phyloP scores from a whole-genome alignment of 164 flowering plant species.

The Warburgia ugandensis region DNA sequence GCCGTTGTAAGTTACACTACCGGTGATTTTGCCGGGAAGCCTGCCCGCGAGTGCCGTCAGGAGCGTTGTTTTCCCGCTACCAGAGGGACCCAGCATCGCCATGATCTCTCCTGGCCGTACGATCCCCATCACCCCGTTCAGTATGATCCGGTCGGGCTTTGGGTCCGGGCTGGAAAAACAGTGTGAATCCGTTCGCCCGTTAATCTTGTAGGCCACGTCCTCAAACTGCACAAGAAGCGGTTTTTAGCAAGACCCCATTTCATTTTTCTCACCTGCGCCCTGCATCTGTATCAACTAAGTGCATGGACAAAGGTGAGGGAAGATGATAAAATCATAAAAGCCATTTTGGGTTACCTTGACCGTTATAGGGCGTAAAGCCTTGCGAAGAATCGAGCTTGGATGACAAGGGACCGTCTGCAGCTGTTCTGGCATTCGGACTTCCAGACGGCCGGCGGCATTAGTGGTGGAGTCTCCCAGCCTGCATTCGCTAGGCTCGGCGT shows the following conservation, averaged over 20 bases:
- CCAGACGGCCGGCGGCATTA: conserved; percentile 16
- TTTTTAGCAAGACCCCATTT: not conserved
- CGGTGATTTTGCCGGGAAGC: conserved; percentile 57
- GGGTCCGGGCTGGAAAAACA: conserved; percentile 21
- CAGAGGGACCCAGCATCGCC: conserved; percentile 94
- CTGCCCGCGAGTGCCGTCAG: conserved; percentile 73
- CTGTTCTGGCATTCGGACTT: conserved; percentile 16
- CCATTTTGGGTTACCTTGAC: conserved; percentile 36
- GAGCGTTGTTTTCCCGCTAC: conserved; percentile 91
- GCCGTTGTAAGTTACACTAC: conserved; percentile 61
- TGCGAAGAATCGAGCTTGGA: conserved; percentile 26
- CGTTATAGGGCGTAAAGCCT: conserved; percentile 38
- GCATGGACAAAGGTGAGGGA: not conserved
- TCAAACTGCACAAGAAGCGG: conserved; percentile 48
- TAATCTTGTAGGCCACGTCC: conserved; percentile 50
- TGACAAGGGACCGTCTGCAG: conserved; percentile 9
- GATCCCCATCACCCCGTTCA: conserved; percentile 60
- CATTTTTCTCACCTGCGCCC: too few species aligned
- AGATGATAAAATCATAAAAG: not conserved
- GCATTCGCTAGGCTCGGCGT: conserved; percentile 22
- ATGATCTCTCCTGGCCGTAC: conserved; percentile 78
- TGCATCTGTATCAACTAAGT: too few species aligned
- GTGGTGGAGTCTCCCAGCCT: conserved; percentile 7
- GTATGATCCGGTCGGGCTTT: conserved; percentile 31
- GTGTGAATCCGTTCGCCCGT: conserved; percentile 5